Conservation (phyloP, 805 yeast genomes). For the Cyberlindnera maclurae region DNA sequence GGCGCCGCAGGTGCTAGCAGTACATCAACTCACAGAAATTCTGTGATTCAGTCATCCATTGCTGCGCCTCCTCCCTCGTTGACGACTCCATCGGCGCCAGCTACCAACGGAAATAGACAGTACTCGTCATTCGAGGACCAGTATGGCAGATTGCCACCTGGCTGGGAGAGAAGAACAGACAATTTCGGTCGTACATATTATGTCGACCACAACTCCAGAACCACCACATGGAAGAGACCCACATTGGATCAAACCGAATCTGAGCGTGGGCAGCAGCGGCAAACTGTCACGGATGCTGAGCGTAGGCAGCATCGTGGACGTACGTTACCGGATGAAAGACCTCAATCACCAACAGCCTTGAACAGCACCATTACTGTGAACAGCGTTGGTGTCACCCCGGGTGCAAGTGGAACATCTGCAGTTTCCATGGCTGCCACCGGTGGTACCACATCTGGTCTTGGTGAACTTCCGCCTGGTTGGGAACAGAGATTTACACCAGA, state of each 20-base stretch:
- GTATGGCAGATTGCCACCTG: slow-evolving; percentile 92
- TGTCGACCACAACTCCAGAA: slow-evolving; percentile 95
- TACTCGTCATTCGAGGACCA: slow-evolving; percentile 96
- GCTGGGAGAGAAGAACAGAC: slow-evolving; percentile 98
- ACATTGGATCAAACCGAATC: slow-evolving; percentile 72
- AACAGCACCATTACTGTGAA: slow-evolving; percentile 36
- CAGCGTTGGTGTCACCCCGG: slow-evolving; percentile 38
- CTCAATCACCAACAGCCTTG: slow-evolving; percentile 23
- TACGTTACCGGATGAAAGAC: slow-evolving; percentile 67
- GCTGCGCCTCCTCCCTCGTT: slow-evolving; percentile 23
- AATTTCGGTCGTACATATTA: slow-evolving; percentile 95
- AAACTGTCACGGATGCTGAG: slow-evolving; percentile 73
- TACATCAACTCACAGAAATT: slow-evolving; percentile 14
- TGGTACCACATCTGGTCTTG: slow-evolving; percentile 90
- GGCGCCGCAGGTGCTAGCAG: slow-evolving; percentile 1
- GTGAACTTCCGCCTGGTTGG: slow-evolving; percentile 98
- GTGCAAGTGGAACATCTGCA: slow-evolving; percentile 46
- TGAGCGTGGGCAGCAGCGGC: slow-evolving; percentile 52
- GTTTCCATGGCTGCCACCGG: slow-evolving; percentile 65
- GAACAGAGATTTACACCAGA: slow-evolving; percentile 97
- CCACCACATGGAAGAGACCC: slow-evolving; percentile 99
- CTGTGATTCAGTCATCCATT: slow-evolving; percentile 12
- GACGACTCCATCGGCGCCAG: slow-evolving; percentile 8
- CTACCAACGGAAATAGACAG: slow-evolving; percentile 38
- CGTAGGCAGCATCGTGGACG: slow-evolving; percentile 87